phyloP scores from a whole-genome alignment of 805 yeast genomes.

The Kazachstania taianensis region DNA sequence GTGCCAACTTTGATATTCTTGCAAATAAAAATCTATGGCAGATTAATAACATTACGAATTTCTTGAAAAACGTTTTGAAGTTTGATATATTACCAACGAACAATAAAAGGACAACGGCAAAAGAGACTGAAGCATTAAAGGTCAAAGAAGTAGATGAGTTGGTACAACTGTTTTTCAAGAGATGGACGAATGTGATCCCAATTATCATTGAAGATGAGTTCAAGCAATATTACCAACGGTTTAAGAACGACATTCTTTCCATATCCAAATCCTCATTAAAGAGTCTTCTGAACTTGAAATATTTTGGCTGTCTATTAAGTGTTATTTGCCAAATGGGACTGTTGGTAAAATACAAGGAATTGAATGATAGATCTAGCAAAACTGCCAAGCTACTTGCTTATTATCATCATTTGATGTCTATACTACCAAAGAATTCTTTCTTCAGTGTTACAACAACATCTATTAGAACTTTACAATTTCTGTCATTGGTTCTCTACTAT shows the following conservation, averaged over 20 bases:
- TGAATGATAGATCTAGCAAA: conserved; percentile 7
- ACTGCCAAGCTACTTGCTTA: conserved; percentile 30
- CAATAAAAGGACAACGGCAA: background rate
- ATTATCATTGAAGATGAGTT: conserved; percentile 63
- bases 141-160: conserved; percentile 46
- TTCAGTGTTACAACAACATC: conserved; percentile 51
- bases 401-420: conserved; percentile 47
- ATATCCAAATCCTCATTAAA: conserved; percentile 1
- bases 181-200: conserved; percentile 68
- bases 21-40: conserved; percentile 20
- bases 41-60: conserved; percentile 19
- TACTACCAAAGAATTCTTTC: conserved; percentile 50
- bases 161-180: conserved; percentile 57
- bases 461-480: conserved; percentile 57
- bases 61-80: conserved; percentile 16
- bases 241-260: conserved; percentile 5
- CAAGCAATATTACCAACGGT: conserved; percentile 40
- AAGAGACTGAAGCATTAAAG: conserved; percentile 5
- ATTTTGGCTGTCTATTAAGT: conserved; percentile 21
- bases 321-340: conserved; percentile 27
- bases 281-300: conserved; percentile 18
- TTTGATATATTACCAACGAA: conserved; percentile 11
- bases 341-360: conserved; percentile 16
- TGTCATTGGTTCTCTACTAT: conserved; percentile 59
- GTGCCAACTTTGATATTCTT: conserved; percentile 11